phyloP scores from a whole-genome alignment of 1,284 basidiomycete species.

The Jaminaea rosea region DNA sequence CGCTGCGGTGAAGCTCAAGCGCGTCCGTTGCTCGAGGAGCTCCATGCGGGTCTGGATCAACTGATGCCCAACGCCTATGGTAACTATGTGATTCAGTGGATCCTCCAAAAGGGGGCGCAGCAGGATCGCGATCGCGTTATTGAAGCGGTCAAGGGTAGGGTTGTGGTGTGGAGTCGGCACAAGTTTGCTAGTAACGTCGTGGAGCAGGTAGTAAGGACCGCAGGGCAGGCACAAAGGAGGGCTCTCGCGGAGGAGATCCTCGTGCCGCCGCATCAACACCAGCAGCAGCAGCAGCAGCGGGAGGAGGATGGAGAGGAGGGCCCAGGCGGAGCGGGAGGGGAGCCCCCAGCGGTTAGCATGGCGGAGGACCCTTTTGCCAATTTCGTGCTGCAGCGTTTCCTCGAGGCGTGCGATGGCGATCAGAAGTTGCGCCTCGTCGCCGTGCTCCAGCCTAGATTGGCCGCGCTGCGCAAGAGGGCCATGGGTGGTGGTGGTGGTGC shows the following conservation, averaged over 20 bases:
- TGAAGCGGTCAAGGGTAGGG: constrained; percentile 64
- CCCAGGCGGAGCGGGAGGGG: too few species aligned
- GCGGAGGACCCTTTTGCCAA: constrained; percentile 84
- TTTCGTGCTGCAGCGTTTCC: constrained; percentile 45
- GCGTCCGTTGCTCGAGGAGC: constrained; percentile 69
- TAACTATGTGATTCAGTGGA: constrained; percentile 91
- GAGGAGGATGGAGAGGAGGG: too few species aligned
- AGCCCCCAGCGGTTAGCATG: constrained; percentile 53
- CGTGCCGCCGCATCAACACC: constrained; percentile 43
- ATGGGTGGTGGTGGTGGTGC: not conserved
- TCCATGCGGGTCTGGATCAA: constrained; percentile 59
- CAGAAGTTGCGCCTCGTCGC: constrained; percentile 18
- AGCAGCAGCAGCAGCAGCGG: too few species aligned
- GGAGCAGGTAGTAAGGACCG: constrained; percentile 74
- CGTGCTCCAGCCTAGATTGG: constrained; percentile 17
- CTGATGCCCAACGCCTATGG: constrained; percentile 50
- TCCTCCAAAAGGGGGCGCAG: constrained; percentile 68
- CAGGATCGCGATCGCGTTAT: constrained; percentile 66
- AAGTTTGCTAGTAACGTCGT: constrained; percentile 97
- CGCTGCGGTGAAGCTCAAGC: constrained; percentile 55
- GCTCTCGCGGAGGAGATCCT: constrained; percentile 73
- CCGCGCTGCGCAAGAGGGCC: constrained; percentile 10
- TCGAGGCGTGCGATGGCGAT: constrained; percentile 28
- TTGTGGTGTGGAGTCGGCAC: constrained; percentile 60
- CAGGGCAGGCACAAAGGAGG: constrained; percentile 59